Evolutionary conservation across 371 early-diverging fungal species (phyloP), one percentile per base, ranked within the genome.

Genomic region (Syncephalastrum sp.): DNA sequence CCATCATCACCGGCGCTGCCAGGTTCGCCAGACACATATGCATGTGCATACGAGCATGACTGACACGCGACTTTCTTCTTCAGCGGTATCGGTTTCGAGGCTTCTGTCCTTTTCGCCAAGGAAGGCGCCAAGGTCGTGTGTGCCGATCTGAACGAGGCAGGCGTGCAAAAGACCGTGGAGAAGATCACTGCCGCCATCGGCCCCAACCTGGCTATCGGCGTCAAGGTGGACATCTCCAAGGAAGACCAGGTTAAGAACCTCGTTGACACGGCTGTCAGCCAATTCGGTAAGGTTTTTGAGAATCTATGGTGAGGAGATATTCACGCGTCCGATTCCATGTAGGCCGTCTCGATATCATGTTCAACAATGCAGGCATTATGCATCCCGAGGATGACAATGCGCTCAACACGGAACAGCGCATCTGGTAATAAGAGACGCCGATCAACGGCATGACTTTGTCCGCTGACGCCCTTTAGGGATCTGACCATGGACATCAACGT

Each of bases 331-430:
- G 21, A 21, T 21, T 21, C 23, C 23, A 42, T 41, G 23, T 59
- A 83, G 85, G 90, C 55, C 87, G 87, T 59, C 68, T 94, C 46
- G 82, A 87, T 63, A 74, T 94, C 54, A 85, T 92, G 72, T 92
- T 94, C 77, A 94, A 94, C 73, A 94, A 92, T 62, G 92, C 94
- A 13, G 94, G 94, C 50, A 91, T 94, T 72, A 92, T 94, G 92
- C 91, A 92, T 63, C 88, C 91, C 41, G 73, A 82, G 43, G 93
- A 92, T 60, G 91, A 91, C 68, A 88, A 91, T 65, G 92, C 91
- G 45, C 63, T 86, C 46, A 90, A 78, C 24, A 92, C 93, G 33
- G 79, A 86, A 29, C 91, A 92, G 64, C 75, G 79, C 29, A 80
- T 91, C 57, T 94, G 94, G 87, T 86, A 29, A 44, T 24, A 42